Conservation (phyloP, 208 protist species). For the Leishmania major region DNA sequence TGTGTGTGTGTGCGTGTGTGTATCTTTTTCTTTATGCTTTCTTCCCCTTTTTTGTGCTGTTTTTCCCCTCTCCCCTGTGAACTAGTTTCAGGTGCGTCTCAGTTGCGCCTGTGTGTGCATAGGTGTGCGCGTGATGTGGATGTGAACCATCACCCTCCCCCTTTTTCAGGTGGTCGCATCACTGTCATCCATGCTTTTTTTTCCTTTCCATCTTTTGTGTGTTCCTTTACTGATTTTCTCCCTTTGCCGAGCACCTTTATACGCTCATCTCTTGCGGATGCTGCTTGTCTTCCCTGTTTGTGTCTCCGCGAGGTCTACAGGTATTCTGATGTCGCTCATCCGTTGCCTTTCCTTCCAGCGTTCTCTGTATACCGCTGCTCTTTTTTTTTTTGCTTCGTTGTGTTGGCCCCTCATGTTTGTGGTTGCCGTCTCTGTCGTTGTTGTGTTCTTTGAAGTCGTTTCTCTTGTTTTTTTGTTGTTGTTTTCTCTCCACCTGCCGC, state of each 20-base stretch:
- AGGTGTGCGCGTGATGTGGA: neutral
- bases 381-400: neutral
- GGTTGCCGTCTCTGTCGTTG: neutral
- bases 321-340: neutral
- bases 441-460: neutral
- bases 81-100: neutral
- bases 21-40: neutral
- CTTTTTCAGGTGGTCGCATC: neutral
- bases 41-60: neutral
- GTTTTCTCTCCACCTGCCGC: neutral
- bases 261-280: neutral
- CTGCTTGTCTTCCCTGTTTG: neutral
- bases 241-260: neutral
- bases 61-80: neutral
- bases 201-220: neutral
- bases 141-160: neutral
- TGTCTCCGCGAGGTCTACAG: neutral
- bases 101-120: neutral
- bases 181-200: neutral
- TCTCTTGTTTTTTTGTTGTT: slow-evolving; percentile 11
- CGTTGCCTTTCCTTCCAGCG: neutral
- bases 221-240: neutral
- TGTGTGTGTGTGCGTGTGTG: neutral
- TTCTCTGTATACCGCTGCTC: neutral
- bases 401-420: neutral